A percentile compares a stretch with the other conserved stretches of the same genome.
Evolutionary conservation across 768 basidiomycete genomes (phyloP).

Genomic region (Cystoderma amianthinum): DNA sequence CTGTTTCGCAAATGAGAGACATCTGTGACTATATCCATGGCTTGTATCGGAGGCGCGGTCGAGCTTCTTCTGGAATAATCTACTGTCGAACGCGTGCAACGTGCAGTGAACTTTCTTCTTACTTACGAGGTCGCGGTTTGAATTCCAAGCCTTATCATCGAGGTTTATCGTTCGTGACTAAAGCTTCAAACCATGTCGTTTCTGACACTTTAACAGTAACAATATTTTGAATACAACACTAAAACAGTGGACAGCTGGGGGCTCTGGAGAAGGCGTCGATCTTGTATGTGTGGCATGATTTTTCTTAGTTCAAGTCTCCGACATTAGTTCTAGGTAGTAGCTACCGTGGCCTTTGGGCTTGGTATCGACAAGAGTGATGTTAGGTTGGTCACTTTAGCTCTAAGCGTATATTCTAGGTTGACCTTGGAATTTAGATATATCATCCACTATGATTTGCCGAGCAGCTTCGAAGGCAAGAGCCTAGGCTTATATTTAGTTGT

Average conservation of each 20-base stretch:
- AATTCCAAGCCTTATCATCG: slow-evolving; percentile 70
- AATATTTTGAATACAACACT: slow-evolving; percentile 48
- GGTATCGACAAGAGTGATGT: slow-evolving; percentile 83
- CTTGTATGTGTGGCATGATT: slow-evolving; percentile 34
- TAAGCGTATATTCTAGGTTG: not conserved
- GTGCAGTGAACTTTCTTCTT: slow-evolving; percentile 62
- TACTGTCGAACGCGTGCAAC: slow-evolving; percentile 66
- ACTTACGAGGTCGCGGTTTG: slow-evolving; percentile 60
- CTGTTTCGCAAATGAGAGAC: slow-evolving; percentile 51
- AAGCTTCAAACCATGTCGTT: not conserved
- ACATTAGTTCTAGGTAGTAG: slow-evolving; percentile 47
- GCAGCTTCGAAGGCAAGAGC: slow-evolving; percentile 69
- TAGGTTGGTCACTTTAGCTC: slow-evolving; percentile 26
- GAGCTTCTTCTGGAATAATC: slow-evolving; percentile 64
- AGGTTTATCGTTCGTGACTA: slow-evolving; percentile 55
- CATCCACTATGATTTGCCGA: slow-evolving; percentile 77
- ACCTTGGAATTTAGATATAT: slow-evolving; percentile 42
- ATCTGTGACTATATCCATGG: slow-evolving; percentile 60
- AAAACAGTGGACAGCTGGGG: slow-evolving; percentile 48
- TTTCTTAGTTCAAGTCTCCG: not conserved
- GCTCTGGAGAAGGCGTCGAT: slow-evolving; percentile 49
- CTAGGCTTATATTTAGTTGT: not conserved
- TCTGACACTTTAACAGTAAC: slow-evolving; percentile 11
- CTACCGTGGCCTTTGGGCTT: slow-evolving; percentile 81
- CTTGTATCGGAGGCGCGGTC: slow-evolving; percentile 51